Base-by-base conservation (phyloP, 2,329 filamentous ascomycete species). In the Colletotrichum sansevieriae region DNA sequence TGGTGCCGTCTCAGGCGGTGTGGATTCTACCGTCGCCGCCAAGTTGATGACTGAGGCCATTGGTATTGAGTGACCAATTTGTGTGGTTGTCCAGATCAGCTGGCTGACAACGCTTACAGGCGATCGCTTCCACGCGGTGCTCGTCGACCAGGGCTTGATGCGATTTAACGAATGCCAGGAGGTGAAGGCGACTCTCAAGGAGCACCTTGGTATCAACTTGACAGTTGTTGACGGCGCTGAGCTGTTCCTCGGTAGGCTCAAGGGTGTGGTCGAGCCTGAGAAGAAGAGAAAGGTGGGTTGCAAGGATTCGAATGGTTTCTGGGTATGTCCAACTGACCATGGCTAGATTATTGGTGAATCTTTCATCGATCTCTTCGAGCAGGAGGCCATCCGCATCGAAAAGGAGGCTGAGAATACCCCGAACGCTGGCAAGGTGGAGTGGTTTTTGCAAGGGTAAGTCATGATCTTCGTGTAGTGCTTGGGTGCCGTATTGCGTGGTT, bases 231-330 rank as follows among this genome's bases (percentile, higher is more conserved):
- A 98, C 77, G 94, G 89, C 0, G 86, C 87, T 10, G 85, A 97
- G 70, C 83, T 87, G 29, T 98, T 98, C 84, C 84, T 98, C n/a
- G 82, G 83, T 35, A 85, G 90, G 25, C 88, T 98, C 1, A 87
- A 88, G 72, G 95, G 94, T 18, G 88, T 97, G 29, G 83, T 82
- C 0, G 93, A 90, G 35, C 95, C 95, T 0, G 95, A 98, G 81
- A 88, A 88, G 77, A 98, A 97, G 86, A 87, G 95, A 63, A 97
- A 97, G 82, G 90, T 98, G 74, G 98, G 98, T 70, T 70, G 95
- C 94, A 64, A 88, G 85, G 71, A 92, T 88, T 47, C 8, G 8
- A 29, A 29, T 2, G 8, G 29, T 85, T 74, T 79, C 64, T 65
- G 72, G 12, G 7, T 11, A 5, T 68, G 25, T 4, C 25, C 25